Evolutionary conservation across 371 early-diverging fungal genomes (phyloP).

Genomic region (Mucor saturninus): DNA sequence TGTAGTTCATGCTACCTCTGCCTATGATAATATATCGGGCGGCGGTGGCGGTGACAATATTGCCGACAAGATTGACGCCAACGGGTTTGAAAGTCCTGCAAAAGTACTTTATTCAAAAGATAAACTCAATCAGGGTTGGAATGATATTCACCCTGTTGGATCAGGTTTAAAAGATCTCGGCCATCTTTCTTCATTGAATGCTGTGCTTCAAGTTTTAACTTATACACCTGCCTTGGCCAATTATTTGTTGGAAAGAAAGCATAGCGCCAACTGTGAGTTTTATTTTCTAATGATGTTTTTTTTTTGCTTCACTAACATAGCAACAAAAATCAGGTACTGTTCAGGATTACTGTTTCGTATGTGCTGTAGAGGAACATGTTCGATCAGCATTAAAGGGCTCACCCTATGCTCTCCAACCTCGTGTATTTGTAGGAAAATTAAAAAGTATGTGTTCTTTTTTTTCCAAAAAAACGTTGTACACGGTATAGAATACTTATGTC

Average conservation of each 20-base stretch:
- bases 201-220: slow-evolving; percentile 88
- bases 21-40: slow-evolving; percentile 12
- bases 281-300: background rate
- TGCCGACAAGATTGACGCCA: slow-evolving; percentile 46
- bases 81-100: slow-evolving; percentile 71
- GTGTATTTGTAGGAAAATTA: slow-evolving; percentile 72
- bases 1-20: slow-evolving; percentile 24
- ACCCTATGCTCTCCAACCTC: slow-evolving; percentile 60
- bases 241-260: slow-evolving; percentile 67
- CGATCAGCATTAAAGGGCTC: slow-evolving; percentile 29
- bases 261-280: slow-evolving; percentile 63
- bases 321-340: slow-evolving; percentile 57
- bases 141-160: slow-evolving; percentile 68
- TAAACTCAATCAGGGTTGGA: slow-evolving; percentile 63
- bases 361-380: slow-evolving; percentile 71
- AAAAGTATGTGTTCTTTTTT: slow-evolving; percentile 50
- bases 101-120: slow-evolving; percentile 64
- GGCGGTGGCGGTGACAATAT: background rate
- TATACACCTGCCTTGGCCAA: slow-evolving; percentile 85
- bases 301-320: background rate
- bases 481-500: background rate
- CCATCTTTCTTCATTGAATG: slow-evolving; percentile 95
- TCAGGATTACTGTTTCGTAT: slow-evolving; percentile 67
- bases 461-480: background rate
- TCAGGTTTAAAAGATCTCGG: slow-evolving; percentile 89